Evolutionary conservation across 495 filamentous ascomycete genomes (phyloP).

Genomic region (Penicillium roqueforti): DNA sequence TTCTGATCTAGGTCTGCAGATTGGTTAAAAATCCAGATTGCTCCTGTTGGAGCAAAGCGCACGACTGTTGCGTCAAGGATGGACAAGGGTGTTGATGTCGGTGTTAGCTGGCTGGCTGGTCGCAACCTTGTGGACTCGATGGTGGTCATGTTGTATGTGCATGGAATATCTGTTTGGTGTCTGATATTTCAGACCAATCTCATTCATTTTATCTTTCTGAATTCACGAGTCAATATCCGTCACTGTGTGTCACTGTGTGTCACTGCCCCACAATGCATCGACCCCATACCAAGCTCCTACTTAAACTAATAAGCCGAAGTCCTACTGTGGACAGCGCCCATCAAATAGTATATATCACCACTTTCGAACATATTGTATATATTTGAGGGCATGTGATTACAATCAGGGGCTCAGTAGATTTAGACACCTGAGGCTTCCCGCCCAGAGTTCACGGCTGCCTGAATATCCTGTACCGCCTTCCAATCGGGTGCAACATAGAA

Average conservation of each 20-base stretch:
- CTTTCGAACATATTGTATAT: too few species aligned
- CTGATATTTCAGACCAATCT: neutral
- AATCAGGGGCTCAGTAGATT: too few species aligned
- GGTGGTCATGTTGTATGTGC: neutral
- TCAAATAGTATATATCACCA: too few species aligned
- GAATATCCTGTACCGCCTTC: too few species aligned
- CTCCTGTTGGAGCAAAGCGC: conserved; percentile 18
- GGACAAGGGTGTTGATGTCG: conserved; percentile 19
- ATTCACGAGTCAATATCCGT: neutral
- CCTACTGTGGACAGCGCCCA: too few species aligned
- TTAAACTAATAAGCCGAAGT: too few species aligned
- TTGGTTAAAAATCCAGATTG: conserved; percentile 25
- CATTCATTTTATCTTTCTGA: neutral
- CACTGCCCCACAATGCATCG: too few species aligned
- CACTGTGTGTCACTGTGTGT: neutral
- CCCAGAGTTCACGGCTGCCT: too few species aligned
- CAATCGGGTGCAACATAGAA: too few species aligned
- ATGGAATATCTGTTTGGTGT: neutral
- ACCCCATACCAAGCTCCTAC: neutral
- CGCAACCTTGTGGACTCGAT: neutral
- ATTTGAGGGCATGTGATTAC: too few species aligned
- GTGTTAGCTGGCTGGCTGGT: neutral
- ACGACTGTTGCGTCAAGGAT: conserved; percentile 30
- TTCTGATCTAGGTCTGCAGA: neutral
- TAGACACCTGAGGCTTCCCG: too few species aligned